Conservation (phyloP, 495 filamentous ascomycete genomes). For the Annulohypoxylon moriforme region DNA sequence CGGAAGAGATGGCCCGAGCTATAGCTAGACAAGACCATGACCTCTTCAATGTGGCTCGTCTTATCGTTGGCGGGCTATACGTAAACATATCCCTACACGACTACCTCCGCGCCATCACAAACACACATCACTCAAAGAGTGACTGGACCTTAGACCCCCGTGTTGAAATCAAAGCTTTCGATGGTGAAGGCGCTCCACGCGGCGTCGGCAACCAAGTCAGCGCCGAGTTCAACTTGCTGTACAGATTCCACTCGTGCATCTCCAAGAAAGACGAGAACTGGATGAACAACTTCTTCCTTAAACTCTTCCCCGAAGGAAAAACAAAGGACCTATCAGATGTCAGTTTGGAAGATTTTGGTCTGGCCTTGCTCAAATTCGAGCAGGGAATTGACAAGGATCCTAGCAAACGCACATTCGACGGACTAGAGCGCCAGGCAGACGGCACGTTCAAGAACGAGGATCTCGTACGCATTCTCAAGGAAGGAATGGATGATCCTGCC, state of each 20-base stretch:
- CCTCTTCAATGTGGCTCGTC: constrained; percentile 79
- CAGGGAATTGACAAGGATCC: constrained; percentile 65
- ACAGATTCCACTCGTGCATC: constrained; percentile 78
- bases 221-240: constrained; percentile 80
- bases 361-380: constrained; percentile 65
- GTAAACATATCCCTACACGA: constrained; percentile 81
- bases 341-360: constrained; percentile 63
- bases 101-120: constrained; percentile 83
- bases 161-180: constrained; percentile 63
- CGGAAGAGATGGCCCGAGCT: constrained; percentile 64
- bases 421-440: constrained; percentile 64
- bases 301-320: constrained; percentile 68
- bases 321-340: constrained; percentile 62
- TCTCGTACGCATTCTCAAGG: constrained; percentile 69
- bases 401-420: constrained; percentile 67
- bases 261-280: constrained; percentile 74
- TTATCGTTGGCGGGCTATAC: constrained; percentile 80
- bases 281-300: constrained; percentile 69
- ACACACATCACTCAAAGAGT: constrained; percentile 74
- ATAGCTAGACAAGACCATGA: constrained; percentile 78
- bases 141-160: constrained; percentile 84
- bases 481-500: constrained; percentile 69
- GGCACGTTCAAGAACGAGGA: constrained; percentile 70
- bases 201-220: constrained; percentile 80
- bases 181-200: constrained; percentile 67